These are phyloP conservation scores for Aspergillus caelatus DNA, from an alignment of 2,329 filamentous ascomycete species.

Conservation along the genomic window DNA sequence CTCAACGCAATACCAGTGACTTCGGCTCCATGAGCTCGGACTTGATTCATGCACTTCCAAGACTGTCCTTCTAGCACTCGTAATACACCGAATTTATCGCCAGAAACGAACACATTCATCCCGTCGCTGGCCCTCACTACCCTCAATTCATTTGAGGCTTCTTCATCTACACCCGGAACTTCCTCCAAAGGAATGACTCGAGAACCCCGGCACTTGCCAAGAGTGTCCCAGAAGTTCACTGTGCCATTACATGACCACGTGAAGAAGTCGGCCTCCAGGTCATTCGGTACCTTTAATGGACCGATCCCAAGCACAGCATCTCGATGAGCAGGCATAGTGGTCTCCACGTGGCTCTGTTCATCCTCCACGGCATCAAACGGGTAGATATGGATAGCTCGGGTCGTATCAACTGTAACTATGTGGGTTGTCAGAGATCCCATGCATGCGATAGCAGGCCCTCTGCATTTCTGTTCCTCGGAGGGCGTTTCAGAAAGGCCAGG, in stretches of 20 bases:
- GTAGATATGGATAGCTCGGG: slow-evolving; percentile 68
- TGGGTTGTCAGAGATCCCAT: slow-evolving; percentile 70
- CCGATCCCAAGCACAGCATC: slow-evolving; percentile 71
- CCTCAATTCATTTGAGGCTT: slow-evolving; percentile 59
- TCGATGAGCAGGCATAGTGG: slow-evolving; percentile 58
- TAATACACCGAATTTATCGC: slow-evolving; percentile 84
- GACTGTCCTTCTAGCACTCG: slow-evolving; percentile 53
- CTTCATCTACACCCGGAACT: slow-evolving; percentile 44
- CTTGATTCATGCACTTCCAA: slow-evolving; percentile 66
- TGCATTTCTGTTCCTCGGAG: slow-evolving; percentile 26
- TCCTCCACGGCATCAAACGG: slow-evolving; percentile 50
- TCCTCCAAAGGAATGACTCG: slow-evolving; percentile 73
- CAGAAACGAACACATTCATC: slow-evolving; percentile 72
- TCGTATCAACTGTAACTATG: slow-evolving; percentile 74
- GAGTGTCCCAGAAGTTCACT: slow-evolving; percentile 78
- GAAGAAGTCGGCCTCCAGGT: slow-evolving; percentile 71
- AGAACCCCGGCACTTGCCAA: slow-evolving; percentile 68
- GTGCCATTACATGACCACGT: slow-evolving; percentile 85
- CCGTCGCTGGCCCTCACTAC: slow-evolving; percentile 62
- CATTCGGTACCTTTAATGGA: slow-evolving; percentile 62
- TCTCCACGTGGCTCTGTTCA: slow-evolving; percentile 31
- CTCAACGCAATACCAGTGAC: slow-evolving; percentile 79
- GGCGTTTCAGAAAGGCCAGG: slow-evolving; percentile 27
- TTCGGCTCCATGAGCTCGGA: slow-evolving; percentile 84
- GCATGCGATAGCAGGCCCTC: slow-evolving; percentile 57